Evolutionary conservation across 257 asterid species (phyloP), one percentile per base, ranked within the genome.

Genomic region (Cinchona pubescens): DNA sequence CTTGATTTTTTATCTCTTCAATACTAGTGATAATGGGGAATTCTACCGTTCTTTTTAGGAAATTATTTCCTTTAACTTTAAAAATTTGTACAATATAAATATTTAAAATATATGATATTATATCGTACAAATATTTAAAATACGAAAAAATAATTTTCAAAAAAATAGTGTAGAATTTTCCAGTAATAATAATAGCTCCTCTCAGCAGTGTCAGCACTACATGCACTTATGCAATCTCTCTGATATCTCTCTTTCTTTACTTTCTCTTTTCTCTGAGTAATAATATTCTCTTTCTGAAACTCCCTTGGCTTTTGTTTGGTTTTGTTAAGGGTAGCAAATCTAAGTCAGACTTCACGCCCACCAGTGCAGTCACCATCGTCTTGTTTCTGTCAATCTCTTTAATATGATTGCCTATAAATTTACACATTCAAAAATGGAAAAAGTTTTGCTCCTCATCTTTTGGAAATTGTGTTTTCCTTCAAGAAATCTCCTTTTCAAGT

Each of bases 331-430:
- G 77, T 46, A 78, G 84, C 76, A 88, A 82, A 85, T 88, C 92
- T 87, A 75, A 76, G 90, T 83, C 86, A 79, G 88, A 80, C 82
- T 82, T 73, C 49, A 48, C 56, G 53, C 67, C 72, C 78, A 56
- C 68, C n/a, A n/a, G n/a, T n/a, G n/a, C 69, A 64, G 46, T 74
- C 67, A 70, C 85, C 78, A 82, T 81, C 85, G 96, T 86, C 71
- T 89, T 69, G 94, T 91, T 80, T 49, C 42, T 80, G 87, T 89
- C 96, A 88, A 87, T 87, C 87, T 68, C 80, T 76, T 82, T 71
- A 81, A 82, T 82, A 84, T 79, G 79, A 80, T 86, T 84, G 83
- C 77, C 58, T 69, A 68, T 42, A 75, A 74, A 69, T 53, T 59
- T 61, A 70, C 67, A 48, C 66, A 67, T 59, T 82, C 75, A 74